Evolutionary conservation across 805 yeast species (phyloP).

Genomic region (Kluyveromyces wickerhamii): DNA sequence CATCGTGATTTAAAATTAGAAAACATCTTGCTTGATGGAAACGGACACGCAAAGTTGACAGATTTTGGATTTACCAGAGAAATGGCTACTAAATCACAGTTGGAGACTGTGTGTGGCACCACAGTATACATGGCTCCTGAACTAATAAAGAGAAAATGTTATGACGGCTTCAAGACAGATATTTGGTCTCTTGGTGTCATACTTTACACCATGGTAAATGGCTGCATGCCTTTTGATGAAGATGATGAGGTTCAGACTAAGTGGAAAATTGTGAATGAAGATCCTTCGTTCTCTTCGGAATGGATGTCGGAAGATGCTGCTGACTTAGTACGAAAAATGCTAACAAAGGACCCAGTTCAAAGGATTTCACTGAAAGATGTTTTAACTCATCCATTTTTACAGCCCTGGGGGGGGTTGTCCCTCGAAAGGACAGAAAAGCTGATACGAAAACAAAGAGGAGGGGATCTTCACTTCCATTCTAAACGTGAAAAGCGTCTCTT

Average conservation of each 20-base stretch:
- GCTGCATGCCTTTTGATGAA: slow-evolving; percentile 89
- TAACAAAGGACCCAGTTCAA: slow-evolving; percentile 55
- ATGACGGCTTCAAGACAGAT: slow-evolving; percentile 76
- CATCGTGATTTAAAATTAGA: slow-evolving; percentile 84
- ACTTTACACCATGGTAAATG: slow-evolving; percentile 73
- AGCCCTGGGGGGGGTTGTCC: slow-evolving; percentile 36
- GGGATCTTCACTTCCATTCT: slow-evolving; percentile 42
- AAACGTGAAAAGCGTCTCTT: slow-evolving; percentile 55
- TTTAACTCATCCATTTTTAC: slow-evolving; percentile 42
- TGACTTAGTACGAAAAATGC: slow-evolving; percentile 43
- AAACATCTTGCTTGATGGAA: slow-evolving; percentile 56
- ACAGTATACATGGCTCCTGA: slow-evolving; percentile 97
- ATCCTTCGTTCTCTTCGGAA: slow-evolving; percentile 48
- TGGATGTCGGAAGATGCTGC: slow-evolving; percentile 42
- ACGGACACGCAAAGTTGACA: slow-evolving; percentile 61
- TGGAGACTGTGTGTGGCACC: slow-evolving; percentile 89
- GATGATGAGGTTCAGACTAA: slow-evolving; percentile 59
- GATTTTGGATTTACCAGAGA: slow-evolving; percentile 95
- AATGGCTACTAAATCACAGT: slow-evolving; percentile 42
- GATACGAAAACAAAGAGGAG: slow-evolving; percentile 30
- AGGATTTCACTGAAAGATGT: slow-evolving; percentile 55
- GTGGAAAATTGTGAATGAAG: slow-evolving; percentile 50
- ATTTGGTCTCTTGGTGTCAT: slow-evolving; percentile 92
- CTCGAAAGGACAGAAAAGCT: slow-evolving; percentile 34
- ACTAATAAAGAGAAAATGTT: slow-evolving; percentile 55